phyloP scores from a whole-genome alignment of 192 early-diverging fungal species.

The Entomortierella parvispora region DNA sequence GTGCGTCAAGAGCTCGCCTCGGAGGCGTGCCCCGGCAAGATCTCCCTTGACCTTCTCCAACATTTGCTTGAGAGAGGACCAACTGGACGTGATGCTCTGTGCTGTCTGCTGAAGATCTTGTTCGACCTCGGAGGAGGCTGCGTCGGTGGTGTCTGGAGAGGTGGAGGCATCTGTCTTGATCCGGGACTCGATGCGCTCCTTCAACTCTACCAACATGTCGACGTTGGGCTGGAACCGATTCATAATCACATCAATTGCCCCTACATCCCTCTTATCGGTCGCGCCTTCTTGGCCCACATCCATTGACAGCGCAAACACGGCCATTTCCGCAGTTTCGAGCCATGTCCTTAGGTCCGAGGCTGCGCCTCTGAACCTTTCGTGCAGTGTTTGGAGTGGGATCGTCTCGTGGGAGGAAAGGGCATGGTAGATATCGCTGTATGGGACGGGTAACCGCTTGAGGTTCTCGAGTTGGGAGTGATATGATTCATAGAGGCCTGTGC shows the following conservation, averaged over 20 bases:
- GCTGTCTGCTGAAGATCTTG: conserved; percentile 34
- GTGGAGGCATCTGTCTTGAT: conserved; percentile 28
- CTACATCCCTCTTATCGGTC: conserved; percentile 33
- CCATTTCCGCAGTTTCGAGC: conserved; percentile 62
- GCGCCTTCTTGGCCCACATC: conserved; percentile 54
- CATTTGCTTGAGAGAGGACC: conserved; percentile 65
- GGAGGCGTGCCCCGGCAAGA: conserved; percentile 49
- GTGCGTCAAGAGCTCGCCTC: conserved; percentile 35
- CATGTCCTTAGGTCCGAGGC: conserved; percentile 46
- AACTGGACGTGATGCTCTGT: conserved; percentile 57
- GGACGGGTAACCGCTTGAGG: conserved; percentile 45
- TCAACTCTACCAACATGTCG: conserved; percentile 54
- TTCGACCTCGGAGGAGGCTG: neutral
- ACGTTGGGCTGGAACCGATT: conserved; percentile 56
- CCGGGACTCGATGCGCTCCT: conserved; percentile 19
- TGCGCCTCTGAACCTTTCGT: conserved; percentile 25
- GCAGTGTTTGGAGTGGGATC: conserved; percentile 17
- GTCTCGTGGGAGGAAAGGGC: conserved; percentile 41
- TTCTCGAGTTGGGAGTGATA: conserved; percentile 43
- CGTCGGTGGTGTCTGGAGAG: conserved; percentile 10
- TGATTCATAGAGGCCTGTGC: conserved; percentile 1
- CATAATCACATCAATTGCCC: conserved; percentile 53
- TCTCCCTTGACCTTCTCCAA: conserved; percentile 64
- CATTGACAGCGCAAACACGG: conserved; percentile 58
- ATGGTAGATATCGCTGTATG: conserved; percentile 52